A percentile compares a stretch with the other conserved stretches of the same genome.
phyloP scores from a whole-genome alignment of 2,329 filamentous ascomycete species.

The Didymellaceae sp. region DNA sequence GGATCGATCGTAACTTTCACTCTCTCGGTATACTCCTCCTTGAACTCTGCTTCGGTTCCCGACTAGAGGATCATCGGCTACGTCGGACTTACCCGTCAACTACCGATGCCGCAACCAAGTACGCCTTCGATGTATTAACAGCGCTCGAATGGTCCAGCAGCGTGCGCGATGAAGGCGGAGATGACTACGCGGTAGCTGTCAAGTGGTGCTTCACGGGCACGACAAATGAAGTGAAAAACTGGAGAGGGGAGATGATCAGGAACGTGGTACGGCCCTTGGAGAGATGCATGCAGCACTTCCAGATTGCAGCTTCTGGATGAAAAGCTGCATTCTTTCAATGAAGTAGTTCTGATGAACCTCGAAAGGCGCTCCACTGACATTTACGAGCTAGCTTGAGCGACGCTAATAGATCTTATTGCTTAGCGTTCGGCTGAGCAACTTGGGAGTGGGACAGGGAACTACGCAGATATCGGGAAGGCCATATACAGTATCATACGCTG shows the following conservation, averaged over 20 bases:
- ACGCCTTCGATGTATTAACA: background rate
- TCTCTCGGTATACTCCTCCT: background rate
- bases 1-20: background rate
- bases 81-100: background rate
- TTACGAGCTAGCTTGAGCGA: too few species aligned
- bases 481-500: too few species aligned
- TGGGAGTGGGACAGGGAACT: too few species aligned
- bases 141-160: background rate
- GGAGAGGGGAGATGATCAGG: slow-evolving; percentile 23
- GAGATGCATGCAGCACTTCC: background rate
- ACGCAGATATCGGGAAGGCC: too few species aligned
- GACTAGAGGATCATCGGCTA: background rate
- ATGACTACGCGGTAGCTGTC: slow-evolving; percentile 27
- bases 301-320: too few species aligned
- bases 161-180: slow-evolving; percentile 24
- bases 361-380: too few species aligned
- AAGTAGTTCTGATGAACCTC: too few species aligned
- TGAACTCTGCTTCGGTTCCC: background rate
- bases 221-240: slow-evolving; percentile 9
- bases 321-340: too few species aligned
- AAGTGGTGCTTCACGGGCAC: slow-evolving; percentile 27
- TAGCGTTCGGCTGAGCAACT: too few species aligned
- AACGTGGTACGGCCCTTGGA: slow-evolving; percentile 24
- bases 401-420: too few species aligned
- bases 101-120: background rate